Conservation (phyloP, 2,329 filamentous ascomycete genomes). For the Penicillium freii region DNA sequence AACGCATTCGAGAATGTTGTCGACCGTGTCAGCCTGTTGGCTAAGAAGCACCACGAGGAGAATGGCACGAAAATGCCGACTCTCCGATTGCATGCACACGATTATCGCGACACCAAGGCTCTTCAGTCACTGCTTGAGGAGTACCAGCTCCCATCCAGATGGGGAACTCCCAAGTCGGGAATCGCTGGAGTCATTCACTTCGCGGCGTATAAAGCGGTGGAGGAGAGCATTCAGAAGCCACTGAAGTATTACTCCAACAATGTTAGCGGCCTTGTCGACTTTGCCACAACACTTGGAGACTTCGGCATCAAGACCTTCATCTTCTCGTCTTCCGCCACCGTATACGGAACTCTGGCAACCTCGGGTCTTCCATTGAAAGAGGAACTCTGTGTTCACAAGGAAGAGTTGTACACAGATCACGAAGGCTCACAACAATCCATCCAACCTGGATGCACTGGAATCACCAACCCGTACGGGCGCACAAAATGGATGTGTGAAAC, state of each 20-base stretch:
- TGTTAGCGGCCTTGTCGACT: constrained; percentile 61
- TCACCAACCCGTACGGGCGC: constrained; percentile 65
- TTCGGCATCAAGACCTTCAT: constrained; percentile 65
- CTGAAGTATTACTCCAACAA: constrained; percentile 68
- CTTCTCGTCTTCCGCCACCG: constrained; percentile 66
- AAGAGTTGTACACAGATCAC: constrained; percentile 46
- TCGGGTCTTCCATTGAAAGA: constrained; percentile 54
- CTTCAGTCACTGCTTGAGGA: constrained; percentile 46
- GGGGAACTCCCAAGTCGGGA: constrained; percentile 45
- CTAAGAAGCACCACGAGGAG: constrained; percentile 37
- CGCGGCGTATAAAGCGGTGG: constrained; percentile 65
- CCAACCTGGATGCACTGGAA: constrained; percentile 53
- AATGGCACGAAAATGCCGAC: constrained; percentile 44
- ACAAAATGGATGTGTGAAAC: constrained; percentile 68
- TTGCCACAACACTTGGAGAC: constrained; percentile 57
- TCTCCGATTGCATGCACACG: constrained; percentile 48
- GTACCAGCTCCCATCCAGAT: constrained; percentile 38
- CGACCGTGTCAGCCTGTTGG: constrained; percentile 36
- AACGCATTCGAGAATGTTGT: constrained; percentile 40
- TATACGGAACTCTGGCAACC: constrained; percentile 59
- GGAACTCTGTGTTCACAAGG: constrained; percentile 55
- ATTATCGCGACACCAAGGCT: constrained; percentile 47
- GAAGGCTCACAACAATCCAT: constrained; percentile 45
- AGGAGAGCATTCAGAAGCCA: constrained; percentile 60
- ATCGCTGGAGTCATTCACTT: constrained; percentile 68